Evolutionary conservation across 495 filamentous ascomycete genomes (phyloP).

Genomic region (Penicillium silybi): DNA sequence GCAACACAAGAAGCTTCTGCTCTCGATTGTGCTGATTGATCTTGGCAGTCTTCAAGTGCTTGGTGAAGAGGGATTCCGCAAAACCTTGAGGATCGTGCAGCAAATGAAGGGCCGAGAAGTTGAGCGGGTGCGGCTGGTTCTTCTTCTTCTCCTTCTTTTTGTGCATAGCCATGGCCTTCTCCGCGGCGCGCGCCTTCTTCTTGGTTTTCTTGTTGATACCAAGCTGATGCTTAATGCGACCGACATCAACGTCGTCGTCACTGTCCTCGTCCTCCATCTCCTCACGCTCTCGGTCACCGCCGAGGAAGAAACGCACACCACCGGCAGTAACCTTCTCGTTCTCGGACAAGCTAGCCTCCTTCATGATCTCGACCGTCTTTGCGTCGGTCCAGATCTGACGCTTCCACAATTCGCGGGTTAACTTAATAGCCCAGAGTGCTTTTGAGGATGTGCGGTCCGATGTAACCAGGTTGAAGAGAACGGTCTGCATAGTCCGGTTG

Average conservation of each 20-base stretch:
- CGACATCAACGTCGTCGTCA: conserved; percentile 77
- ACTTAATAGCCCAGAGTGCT: conserved; percentile 89
- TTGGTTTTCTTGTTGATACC: conserved; percentile 94
- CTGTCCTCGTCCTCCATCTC: conserved; percentile 86
- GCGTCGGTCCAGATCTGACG: conserved; percentile 85
- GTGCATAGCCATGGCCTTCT: conserved; percentile 66
- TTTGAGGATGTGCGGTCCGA: conserved; percentile 79
- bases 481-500: conserved; percentile 88
- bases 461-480: conserved; percentile 84
- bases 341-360: conserved; percentile 74
- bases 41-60: conserved; percentile 83
- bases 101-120: conserved; percentile 97
- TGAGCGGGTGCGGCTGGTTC: conserved; percentile 76
- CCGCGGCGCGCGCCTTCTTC: conserved; percentile 74
- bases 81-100: conserved; percentile 95
- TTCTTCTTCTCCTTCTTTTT: conserved; percentile 86
- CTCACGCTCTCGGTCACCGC: conserved; percentile 90
- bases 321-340: conserved; percentile 87
- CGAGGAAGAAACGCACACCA: conserved; percentile 90
- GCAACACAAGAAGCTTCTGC: conserved; percentile 80
- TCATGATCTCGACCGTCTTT: conserved; percentile 90
- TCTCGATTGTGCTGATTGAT: conserved; percentile 78
- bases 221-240: conserved; percentile 74
- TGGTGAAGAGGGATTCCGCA: conserved; percentile 83
- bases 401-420: conserved; percentile 85